Conservation (phyloP, 371 early-diverging fungal genomes). For the Syncephalastrum contaminatum region DNA sequence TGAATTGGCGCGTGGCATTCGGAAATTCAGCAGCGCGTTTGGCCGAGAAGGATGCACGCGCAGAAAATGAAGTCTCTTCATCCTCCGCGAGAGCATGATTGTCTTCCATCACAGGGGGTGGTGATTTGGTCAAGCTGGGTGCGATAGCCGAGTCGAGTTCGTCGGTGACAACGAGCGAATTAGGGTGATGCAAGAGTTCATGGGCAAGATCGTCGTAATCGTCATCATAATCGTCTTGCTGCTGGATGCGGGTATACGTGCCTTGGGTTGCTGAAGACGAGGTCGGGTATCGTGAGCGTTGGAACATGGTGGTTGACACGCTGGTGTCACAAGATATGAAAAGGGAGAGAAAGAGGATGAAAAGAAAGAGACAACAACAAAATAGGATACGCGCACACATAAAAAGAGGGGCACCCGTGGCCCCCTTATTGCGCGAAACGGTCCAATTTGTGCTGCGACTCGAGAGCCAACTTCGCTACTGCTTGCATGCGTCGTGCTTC, state of each 20-base stretch:
- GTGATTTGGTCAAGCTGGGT: constrained; percentile 19
- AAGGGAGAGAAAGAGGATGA: no score
- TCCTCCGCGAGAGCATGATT: constrained; percentile 7
- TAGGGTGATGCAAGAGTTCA: constrained; percentile 28
- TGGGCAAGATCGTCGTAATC: constrained; percentile 25
- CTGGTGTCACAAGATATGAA: no score
- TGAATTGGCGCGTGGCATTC: constrained; percentile 31
- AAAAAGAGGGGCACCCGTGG: no score
- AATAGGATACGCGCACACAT: no score
- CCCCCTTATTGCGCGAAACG: no score
- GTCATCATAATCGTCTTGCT: constrained; percentile 40
- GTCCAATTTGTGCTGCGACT: no score
- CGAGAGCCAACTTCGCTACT: no score
- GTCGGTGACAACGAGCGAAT: constrained; percentile 34
- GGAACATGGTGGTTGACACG: constrained; percentile 18
- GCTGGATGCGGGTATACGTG: constrained; percentile 31
- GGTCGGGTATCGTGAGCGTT: constrained; percentile 16
- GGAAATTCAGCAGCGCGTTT: constrained; percentile 24
- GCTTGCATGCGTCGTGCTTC: no score
- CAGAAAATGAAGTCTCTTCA: constrained; percentile 17
- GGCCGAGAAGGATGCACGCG: constrained; percentile 24
- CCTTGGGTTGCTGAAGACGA: constrained; percentile 15
- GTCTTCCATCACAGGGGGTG: neutral
- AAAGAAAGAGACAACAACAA: no score
- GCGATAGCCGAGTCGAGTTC: constrained; percentile 28